These are phyloP conservation scores for Ceratocystis smalleyi DNA, from an alignment of 2,329 filamentous ascomycete genomes.

Conservation along the genomic window DNA sequence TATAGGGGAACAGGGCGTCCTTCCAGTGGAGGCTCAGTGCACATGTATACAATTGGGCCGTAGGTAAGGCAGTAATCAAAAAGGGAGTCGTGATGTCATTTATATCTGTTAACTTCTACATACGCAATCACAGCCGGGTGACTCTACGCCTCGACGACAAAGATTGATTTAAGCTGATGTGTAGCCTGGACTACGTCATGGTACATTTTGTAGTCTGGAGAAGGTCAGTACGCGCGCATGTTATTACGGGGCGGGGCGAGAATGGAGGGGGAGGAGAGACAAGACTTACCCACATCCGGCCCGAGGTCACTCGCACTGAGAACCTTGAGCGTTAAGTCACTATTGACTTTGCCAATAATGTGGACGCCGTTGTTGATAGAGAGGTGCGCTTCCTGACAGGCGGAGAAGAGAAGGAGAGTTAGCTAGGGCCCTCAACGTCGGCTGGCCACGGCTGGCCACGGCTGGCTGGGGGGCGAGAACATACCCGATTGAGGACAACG, in stretches of 20 bases:
- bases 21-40: neutral
- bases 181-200: slow-evolving; percentile 62
- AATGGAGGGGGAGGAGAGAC: neutral
- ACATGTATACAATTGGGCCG: too few relatives aligned
- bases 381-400: slow-evolving; percentile 52
- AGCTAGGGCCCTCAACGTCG: too few relatives aligned
- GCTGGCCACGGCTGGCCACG: neutral
- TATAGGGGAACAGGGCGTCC: neutral
- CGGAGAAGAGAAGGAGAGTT: neutral
- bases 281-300: slow-evolving; percentile 46
- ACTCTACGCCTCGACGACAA: slow-evolving; percentile 27
- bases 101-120: neutral
- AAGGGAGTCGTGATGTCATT: neutral
- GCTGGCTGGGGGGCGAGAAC: slow-evolving; percentile 18
- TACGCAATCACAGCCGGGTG: neutral
- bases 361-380: slow-evolving; percentile 55
- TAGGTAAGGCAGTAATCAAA: neutral
- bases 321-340: slow-evolving; percentile 56
- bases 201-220: slow-evolving; percentile 55
- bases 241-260: neutral
- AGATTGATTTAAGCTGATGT: slow-evolving; percentile 66
- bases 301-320: slow-evolving; percentile 57
- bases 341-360: slow-evolving; percentile 65
- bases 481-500: slow-evolving; percentile 56
- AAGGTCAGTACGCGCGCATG: neutral